phyloP scores from a whole-genome alignment of 495 filamentous ascomycete genomes.

The Neurospora sp. region DNA sequence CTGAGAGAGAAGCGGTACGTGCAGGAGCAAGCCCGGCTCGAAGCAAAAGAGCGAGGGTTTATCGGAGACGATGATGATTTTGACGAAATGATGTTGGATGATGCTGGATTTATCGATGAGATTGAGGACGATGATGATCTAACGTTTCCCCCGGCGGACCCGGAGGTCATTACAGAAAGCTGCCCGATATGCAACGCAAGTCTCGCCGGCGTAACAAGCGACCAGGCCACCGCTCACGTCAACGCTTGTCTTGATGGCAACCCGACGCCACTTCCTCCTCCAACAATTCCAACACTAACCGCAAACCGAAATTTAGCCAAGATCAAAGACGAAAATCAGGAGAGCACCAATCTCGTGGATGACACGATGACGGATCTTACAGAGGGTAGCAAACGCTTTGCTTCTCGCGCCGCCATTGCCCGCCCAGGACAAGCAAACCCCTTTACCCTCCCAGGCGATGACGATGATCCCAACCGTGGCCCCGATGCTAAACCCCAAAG shows the following conservation, averaged over 20 bases:
- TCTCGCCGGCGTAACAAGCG: slow-evolving; percentile 48
- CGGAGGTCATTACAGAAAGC: slow-evolving; percentile 23
- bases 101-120: background rate
- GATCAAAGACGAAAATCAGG: background rate
- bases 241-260: slow-evolving; percentile 89
- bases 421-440: slow-evolving; percentile 71
- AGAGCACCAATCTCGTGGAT: slow-evolving; percentile 2
- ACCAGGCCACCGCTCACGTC: slow-evolving; percentile 62
- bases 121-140: background rate
- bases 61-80: slow-evolving; percentile 21
- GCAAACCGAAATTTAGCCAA: background rate
- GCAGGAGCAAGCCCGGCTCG: slow-evolving; percentile 51
- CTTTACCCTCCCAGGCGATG: slow-evolving; percentile 39
- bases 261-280: slow-evolving; percentile 36
- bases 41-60: slow-evolving; percentile 32
- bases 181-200: slow-evolving; percentile 71
- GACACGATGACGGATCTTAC: slow-evolving; percentile 23
- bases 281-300: slow-evolving; percentile 7
- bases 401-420: slow-evolving; percentile 52
- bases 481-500: background rate
- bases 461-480: background rate
- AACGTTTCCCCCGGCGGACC: background rate
- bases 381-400: slow-evolving; percentile 43
- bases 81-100: slow-evolving; percentile 11
- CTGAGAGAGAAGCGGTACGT: slow-evolving; percentile 48